Conservation (phyloP, 1,284 basidiomycete species). For the Ceraceosorus guamensis region DNA sequence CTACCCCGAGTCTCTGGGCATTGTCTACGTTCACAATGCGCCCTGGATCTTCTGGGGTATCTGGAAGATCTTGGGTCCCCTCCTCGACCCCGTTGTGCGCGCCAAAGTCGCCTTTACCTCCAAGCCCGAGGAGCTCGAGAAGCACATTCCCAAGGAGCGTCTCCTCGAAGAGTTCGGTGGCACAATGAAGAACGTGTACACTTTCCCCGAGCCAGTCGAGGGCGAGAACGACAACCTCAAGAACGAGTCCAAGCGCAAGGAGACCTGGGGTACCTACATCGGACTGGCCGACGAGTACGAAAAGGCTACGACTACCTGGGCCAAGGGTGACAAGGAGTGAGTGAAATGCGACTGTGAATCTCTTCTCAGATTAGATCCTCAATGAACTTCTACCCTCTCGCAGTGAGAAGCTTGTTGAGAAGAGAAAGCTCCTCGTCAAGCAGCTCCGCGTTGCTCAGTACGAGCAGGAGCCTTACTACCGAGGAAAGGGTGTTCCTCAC, state of each 20-base stretch:
- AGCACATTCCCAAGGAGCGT: constrained; percentile 33
- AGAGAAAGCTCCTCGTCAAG: constrained; percentile 43
- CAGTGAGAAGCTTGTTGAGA: constrained; percentile 11
- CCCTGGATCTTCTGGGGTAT: constrained; percentile 50
- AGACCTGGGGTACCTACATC: constrained; percentile 33
- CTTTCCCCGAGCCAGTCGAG: constrained; percentile 26
- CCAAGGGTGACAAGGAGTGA: constrained; percentile 12
- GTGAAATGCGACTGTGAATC: too few species aligned
- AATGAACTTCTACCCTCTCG: neutral
- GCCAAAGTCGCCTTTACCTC: constrained; percentile 22
- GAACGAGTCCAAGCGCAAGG: constrained; percentile 39
- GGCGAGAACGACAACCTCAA: constrained; percentile 46
- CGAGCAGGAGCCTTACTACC: constrained; percentile 45
- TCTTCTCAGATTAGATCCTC: too few species aligned
- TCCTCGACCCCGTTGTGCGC: constrained; percentile 43
- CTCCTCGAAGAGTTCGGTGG: constrained; percentile 29
- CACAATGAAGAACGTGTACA: constrained; percentile 20
- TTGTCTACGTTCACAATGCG: constrained; percentile 48
- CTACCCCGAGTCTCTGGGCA: constrained; percentile 49
- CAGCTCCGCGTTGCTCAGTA: constrained; percentile 47
- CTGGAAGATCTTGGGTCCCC: constrained; percentile 32
- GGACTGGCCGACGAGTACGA: constrained; percentile 40
- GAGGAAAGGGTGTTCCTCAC: constrained; percentile 45
- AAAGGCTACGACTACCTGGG: constrained; percentile 44
- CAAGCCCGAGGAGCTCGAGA: constrained; percentile 35